phyloP scores from a whole-genome alignment of 208 protist species.

The Wallacemonas collosoma region DNA sequence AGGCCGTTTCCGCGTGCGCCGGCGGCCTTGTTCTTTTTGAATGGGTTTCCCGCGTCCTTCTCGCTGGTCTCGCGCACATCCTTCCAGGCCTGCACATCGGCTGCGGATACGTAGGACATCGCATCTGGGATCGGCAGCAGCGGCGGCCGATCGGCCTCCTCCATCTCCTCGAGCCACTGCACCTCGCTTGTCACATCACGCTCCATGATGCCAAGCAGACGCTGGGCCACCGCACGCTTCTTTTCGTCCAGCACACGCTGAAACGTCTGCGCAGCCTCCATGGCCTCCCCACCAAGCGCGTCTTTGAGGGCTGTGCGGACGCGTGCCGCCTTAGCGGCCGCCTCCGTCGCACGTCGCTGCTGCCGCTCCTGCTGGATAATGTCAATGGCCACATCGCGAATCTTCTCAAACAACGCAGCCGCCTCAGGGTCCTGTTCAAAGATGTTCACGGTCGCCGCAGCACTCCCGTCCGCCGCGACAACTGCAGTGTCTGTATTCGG shows the following conservation, averaged over 20 bases:
- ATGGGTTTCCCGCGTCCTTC: conserved; percentile 55
- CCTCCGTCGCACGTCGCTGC: conserved; percentile 28
- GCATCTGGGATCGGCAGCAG: conserved; percentile 81
- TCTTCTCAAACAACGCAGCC: conserved; percentile 62
- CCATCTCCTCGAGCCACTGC: conserved; percentile 80
- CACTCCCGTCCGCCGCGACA: too few relatives aligned
- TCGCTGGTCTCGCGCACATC: conserved; percentile 55
- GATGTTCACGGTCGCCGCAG: conserved; percentile 31
- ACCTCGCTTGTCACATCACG: conserved; percentile 72
- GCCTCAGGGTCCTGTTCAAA: conserved; percentile 65
- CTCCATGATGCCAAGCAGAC: conserved; percentile 70
- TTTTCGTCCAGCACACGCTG: conserved; percentile 46
- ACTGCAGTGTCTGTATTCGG: background rate
- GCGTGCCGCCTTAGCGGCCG: conserved; percentile 30
- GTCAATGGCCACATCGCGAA: conserved; percentile 42
- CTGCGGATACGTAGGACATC: conserved; percentile 86
- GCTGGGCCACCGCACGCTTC: conserved; percentile 41
- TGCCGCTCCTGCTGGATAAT: conserved; percentile 29
- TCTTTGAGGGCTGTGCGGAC: conserved; percentile 31
- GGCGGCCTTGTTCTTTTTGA: conserved; percentile 32
- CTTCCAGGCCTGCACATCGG: conserved; percentile 67
- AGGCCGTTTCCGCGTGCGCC: conserved; percentile 27
- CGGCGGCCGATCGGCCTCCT: conserved; percentile 80
- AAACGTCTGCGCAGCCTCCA: conserved; percentile 31
- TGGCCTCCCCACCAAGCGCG: conserved; percentile 21